phyloP scores from a whole-genome alignment of 2,329 filamentous ascomycete species.

The Fusarium sp. region DNA sequence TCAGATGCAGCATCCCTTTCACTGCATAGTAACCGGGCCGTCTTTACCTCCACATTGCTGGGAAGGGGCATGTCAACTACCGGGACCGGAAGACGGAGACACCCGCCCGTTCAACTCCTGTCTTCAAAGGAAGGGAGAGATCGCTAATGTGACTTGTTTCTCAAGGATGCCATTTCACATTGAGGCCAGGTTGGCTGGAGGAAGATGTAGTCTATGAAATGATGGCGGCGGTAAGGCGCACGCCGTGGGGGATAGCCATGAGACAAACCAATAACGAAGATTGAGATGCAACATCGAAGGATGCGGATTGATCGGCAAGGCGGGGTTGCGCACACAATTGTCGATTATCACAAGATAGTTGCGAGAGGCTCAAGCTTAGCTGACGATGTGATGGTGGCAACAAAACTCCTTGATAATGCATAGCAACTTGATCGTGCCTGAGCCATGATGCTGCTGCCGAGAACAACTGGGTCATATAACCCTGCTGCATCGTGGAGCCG shows the following conservation, averaged over 20 bases:
- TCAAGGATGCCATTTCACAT: background rate
- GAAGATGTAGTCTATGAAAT: conserved; percentile 1
- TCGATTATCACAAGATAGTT: conserved; percentile 2
- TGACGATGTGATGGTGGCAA: conserved; percentile 6
- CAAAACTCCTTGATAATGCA: background rate
- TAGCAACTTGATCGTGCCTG: background rate
- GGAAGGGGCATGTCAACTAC: conserved; percentile 18
- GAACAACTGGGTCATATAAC: conserved; percentile 12
- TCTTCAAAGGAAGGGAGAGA: background rate
- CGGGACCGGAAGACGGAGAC: conserved; percentile 29
- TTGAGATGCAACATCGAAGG: conserved; percentile 3
- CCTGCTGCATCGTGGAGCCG: conserved; percentile 29
- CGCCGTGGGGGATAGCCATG: conserved; percentile 3
- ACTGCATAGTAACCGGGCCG: conserved; percentile 27
- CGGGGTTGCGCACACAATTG: conserved; percentile 1
- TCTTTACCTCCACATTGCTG: conserved; percentile 12
- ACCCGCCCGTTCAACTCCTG: background rate
- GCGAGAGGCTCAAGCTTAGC: background rate
- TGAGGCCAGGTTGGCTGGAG: conserved; percentile 3
- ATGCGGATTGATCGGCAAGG: conserved; percentile 14
- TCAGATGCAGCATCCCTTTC: conserved; percentile 11
- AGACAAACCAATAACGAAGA: conserved; percentile 14
- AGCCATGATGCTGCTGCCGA: conserved; percentile 11
- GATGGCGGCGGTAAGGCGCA: conserved; percentile 1
- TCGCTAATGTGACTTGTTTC: background rate